These are phyloP conservation scores for Kwoniella shivajii DNA, from an alignment of 1,284 basidiomycete genomes.

Conservation along the genomic window DNA sequence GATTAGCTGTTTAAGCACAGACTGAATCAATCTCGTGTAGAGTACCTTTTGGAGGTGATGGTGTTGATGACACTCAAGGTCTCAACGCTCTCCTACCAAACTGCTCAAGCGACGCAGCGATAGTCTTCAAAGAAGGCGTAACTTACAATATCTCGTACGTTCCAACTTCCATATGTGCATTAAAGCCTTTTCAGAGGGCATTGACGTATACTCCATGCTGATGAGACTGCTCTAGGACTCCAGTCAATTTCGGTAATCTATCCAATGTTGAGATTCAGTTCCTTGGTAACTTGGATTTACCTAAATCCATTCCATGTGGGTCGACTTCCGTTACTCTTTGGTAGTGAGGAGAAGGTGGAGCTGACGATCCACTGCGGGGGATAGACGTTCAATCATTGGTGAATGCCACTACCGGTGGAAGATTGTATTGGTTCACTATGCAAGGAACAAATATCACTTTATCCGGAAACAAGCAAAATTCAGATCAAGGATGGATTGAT, in stretches of 20 bases:
- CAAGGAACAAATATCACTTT: slow-evolving; percentile 21
- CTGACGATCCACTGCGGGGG: background rate
- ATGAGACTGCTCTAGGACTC: slow-evolving; percentile 6
- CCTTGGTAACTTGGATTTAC: slow-evolving; percentile 5
- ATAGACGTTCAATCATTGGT: slow-evolving; percentile 48
- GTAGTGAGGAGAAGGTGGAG: slow-evolving; percentile 47
- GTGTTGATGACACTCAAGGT: background rate
- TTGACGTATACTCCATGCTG: background rate
- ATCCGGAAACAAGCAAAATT: slow-evolving; percentile 21
- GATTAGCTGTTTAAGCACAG: too few species aligned
- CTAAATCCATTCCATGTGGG: slow-evolving; percentile 9
- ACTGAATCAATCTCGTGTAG: background rate
- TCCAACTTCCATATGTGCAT: background rate
- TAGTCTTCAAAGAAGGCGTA: slow-evolving; percentile 12
- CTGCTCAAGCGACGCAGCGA: slow-evolving; percentile 8
- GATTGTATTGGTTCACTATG: slow-evolving; percentile 25
- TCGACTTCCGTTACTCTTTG: slow-evolving; percentile 54
- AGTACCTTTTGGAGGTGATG: slow-evolving; percentile 6
- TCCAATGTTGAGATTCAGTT: slow-evolving; percentile 54
- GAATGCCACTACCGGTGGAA: slow-evolving; percentile 23
- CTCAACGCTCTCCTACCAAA: slow-evolving; percentile 5
- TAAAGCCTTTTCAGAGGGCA: background rate
- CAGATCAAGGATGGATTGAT: slow-evolving; percentile 23
- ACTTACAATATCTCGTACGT: slow-evolving; percentile 20
- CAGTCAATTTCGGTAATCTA: slow-evolving; percentile 20